A percentile compares a stretch with the other conserved stretches of the same genome.
Evolutionary conservation across 2,329 filamentous ascomycete species (phyloP).

Genomic region (Calonectria pseudoturangicola): DNA sequence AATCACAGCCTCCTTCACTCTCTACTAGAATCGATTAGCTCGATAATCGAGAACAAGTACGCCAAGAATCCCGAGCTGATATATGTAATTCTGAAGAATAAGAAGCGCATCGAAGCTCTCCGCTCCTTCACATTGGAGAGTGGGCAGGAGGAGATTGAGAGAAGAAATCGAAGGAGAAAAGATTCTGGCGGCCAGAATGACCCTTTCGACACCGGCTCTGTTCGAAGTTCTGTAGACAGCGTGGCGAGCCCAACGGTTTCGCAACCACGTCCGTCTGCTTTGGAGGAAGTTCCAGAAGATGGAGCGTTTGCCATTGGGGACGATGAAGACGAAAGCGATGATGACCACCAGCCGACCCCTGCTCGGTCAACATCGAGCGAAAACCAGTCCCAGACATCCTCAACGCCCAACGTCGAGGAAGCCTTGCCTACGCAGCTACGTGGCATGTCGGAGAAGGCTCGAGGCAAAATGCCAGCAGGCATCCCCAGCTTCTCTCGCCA

Average conservation of each 20-base stretch:
- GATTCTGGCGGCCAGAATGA: slow-evolving; percentile 73
- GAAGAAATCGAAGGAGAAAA: slow-evolving; percentile 82
- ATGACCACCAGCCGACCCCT: slow-evolving; percentile 75
- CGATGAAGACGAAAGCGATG: slow-evolving; percentile 78
- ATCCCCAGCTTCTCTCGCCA: slow-evolving; percentile 89
- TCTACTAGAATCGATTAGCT: slow-evolving; percentile 90
- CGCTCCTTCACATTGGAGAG: slow-evolving; percentile 93
- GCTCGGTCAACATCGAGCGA: slow-evolving; percentile 79
- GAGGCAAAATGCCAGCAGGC: slow-evolving; percentile 94
- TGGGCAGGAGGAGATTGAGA: slow-evolving; percentile 92
- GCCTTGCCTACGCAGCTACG: slow-evolving; percentile 87
- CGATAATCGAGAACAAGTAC: slow-evolving; percentile 92
- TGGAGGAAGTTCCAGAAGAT: slow-evolving; percentile 73
- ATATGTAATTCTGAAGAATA: slow-evolving; percentile 85
- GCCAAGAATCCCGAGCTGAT: slow-evolving; percentile 87
- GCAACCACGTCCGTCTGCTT: slow-evolving; percentile 50
- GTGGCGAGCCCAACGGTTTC: slow-evolving; percentile 73
- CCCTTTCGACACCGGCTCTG: slow-evolving; percentile 68
- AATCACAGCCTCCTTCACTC: slow-evolving; percentile 90
- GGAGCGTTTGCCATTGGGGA: slow-evolving; percentile 92
- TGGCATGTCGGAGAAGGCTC: slow-evolving; percentile 97
- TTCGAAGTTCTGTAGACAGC: slow-evolving; percentile 80
- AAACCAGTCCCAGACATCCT: slow-evolving; percentile 79
- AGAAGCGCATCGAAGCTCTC: slow-evolving; percentile 88
- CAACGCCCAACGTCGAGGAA: slow-evolving; percentile 81